Evolutionary conservation across 805 yeast species (phyloP).

Genomic region (Zygosaccharomyces siamensis): DNA sequence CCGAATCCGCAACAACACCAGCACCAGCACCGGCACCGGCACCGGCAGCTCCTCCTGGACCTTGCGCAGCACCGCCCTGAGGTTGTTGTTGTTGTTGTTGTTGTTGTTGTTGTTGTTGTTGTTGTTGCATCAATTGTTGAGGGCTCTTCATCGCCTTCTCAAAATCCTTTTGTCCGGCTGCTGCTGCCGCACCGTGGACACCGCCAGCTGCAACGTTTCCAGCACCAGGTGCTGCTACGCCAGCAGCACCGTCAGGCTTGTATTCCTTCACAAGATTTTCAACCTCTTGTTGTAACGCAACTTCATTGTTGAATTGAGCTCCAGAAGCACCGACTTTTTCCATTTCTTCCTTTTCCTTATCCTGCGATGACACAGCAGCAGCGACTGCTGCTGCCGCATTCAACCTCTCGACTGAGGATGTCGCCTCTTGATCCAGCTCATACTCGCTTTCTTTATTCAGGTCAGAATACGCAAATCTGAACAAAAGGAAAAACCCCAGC

Average conservation of each 20-base stretch:
- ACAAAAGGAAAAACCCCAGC: conserved; percentile 31
- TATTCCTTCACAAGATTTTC: conserved; percentile 26
- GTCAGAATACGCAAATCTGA: conserved; percentile 21
- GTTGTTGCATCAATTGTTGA: conserved; percentile 3
- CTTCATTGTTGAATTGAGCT: conserved; percentile 30
- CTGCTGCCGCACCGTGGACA: background rate
- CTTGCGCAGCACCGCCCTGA: background rate
- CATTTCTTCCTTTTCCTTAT: conserved; percentile 13
- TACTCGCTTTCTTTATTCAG: conserved; percentile 21
- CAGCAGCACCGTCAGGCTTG: conserved; percentile 15
- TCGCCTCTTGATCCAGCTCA: conserved; percentile 26
- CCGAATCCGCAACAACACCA: conserved; percentile 6
- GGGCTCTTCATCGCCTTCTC: conserved; percentile 1
- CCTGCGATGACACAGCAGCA: conserved; percentile 4
- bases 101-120: conserved; percentile 1
- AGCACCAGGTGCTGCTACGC: conserved; percentile 8
- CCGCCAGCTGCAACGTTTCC: conserved; percentile 3
- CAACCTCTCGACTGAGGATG: conserved; percentile 1
- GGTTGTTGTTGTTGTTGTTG: background rate
- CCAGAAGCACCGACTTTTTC: conserved; percentile 16
- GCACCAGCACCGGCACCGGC: conserved; percentile 10
- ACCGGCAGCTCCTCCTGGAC: background rate
- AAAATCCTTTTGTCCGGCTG: background rate
- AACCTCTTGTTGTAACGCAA: conserved; percentile 30
- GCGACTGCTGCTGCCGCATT: conserved; percentile 6